Percentiles rank a stretch among this genome's conserved stretches.
Evolutionary conservation across 2,329 filamentous ascomycete species (phyloP).

Genomic region (Pseudogymnoascus sp.): DNA sequence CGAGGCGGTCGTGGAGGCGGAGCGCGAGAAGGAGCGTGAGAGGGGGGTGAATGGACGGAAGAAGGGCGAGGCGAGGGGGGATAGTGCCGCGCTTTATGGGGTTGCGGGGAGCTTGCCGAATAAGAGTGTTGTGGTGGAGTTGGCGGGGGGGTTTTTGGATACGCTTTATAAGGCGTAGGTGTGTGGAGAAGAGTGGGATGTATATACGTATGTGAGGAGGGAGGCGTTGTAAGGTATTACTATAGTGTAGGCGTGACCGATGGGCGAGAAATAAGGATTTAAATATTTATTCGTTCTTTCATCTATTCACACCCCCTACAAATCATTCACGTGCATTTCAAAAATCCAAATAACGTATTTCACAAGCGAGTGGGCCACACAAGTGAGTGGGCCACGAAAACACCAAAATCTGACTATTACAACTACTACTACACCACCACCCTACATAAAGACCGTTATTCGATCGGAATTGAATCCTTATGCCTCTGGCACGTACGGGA

Average conservation of each 20-base stretch:
- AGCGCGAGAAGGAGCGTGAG: slow-evolving; percentile 73
- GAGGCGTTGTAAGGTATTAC: background rate
- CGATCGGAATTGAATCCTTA: too few relatives aligned
- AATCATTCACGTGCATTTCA: background rate
- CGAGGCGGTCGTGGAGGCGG: slow-evolving; percentile 56
- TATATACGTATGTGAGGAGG: background rate
- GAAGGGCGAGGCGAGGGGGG: slow-evolving; percentile 61
- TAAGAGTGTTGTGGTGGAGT: slow-evolving; percentile 85
- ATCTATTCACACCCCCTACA: background rate
- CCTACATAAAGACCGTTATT: too few relatives aligned
- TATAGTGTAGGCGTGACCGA: background rate
- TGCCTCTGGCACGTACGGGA: too few relatives aligned
- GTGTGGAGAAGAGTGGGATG: background rate
- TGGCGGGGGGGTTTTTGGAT: slow-evolving; percentile 87
- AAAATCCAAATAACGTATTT: background rate
- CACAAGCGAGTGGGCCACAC: too few relatives aligned
- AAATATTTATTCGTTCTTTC: background rate
- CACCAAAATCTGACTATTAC: too few relatives aligned
- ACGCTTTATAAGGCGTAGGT: slow-evolving; percentile 76
- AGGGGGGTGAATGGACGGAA: slow-evolving; percentile 57
- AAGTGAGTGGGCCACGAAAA: too few relatives aligned
- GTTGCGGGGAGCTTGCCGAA: slow-evolving; percentile 92
- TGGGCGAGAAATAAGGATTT: background rate
- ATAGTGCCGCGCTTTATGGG: slow-evolving; percentile 84
- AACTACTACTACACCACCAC: too few relatives aligned